Evolutionary conservation across 768 basidiomycete species (phyloP).

Genomic region (Podaxis sp.): DNA sequence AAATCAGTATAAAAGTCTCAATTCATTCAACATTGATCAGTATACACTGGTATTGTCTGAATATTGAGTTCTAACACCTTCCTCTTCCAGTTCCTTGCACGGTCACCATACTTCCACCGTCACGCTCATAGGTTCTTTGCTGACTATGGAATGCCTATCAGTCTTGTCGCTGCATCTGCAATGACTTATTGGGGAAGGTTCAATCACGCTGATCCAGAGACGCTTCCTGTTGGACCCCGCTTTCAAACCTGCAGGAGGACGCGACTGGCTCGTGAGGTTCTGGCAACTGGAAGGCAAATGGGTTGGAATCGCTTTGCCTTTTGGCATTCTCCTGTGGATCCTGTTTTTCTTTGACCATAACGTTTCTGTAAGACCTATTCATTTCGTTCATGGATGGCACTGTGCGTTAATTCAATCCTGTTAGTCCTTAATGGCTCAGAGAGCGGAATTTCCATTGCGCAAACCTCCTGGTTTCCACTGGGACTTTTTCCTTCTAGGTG

Average conservation of each 20-base stretch:
- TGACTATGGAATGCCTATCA: slow-evolving; percentile 91
- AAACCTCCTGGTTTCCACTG: slow-evolving; percentile 88
- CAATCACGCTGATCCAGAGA: slow-evolving; percentile 54
- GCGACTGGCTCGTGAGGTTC: slow-evolving; percentile 84
- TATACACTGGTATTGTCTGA: no score
- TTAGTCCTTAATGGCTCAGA: slow-evolving; percentile 92
- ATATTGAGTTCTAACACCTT: no score
- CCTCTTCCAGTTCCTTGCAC: slow-evolving; percentile 66
- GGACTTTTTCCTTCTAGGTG: slow-evolving; percentile 89
- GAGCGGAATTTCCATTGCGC: slow-evolving; percentile 79
- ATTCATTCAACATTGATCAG: no score
- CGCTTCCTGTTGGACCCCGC: slow-evolving; percentile 67
- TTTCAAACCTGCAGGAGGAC: slow-evolving; percentile 67
- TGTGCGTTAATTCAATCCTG: slow-evolving; percentile 4
- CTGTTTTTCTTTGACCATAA: slow-evolving; percentile 97
- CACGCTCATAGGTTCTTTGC: slow-evolving; percentile 73
- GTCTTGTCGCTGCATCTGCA: slow-evolving; percentile 69
- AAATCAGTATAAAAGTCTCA: no score
- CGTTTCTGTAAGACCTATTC: slow-evolving; percentile 62
- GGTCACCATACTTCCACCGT: slow-evolving; percentile 66
- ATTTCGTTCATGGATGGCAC: neutral
- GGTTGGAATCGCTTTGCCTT: slow-evolving; percentile 87
- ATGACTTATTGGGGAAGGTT: slow-evolving; percentile 89
- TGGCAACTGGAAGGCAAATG: slow-evolving; percentile 89
- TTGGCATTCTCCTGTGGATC: slow-evolving; percentile 85